These are phyloP conservation scores for Saccharomycopsis hybrid DNA, from an alignment of 1,139 yeast genomes.

Conservation along the genomic window DNA sequence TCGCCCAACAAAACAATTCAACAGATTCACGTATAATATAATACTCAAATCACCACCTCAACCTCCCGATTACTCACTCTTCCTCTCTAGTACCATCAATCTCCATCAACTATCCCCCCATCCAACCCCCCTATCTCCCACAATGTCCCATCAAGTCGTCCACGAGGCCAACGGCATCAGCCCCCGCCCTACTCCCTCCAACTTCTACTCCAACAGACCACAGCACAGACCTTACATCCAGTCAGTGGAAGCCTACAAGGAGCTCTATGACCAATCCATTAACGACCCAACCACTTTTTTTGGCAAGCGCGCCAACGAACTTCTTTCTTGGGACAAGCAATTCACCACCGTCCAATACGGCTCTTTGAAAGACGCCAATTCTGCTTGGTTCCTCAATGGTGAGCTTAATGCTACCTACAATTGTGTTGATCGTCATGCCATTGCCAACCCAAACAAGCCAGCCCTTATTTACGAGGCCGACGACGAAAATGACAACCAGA, in stretches of 20 bases:
- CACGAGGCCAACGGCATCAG: slow-evolving; percentile 74
- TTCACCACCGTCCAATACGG: slow-evolving; percentile 72
- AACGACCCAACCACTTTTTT: slow-evolving; percentile 78
- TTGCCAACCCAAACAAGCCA: slow-evolving; percentile 74
- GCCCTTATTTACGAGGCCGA: slow-evolving; percentile 96
- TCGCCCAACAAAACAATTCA: too few relatives aligned
- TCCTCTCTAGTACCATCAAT: too few relatives aligned
- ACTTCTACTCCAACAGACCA: slow-evolving; percentile 71
- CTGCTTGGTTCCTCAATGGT: slow-evolving; percentile 92
- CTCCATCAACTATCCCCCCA: too few relatives aligned
- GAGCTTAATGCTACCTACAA: slow-evolving; percentile 89
- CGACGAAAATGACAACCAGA: slow-evolving; percentile 68
- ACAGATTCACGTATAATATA: too few relatives aligned
- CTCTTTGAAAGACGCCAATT: slow-evolving; percentile 69
- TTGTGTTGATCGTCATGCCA: slow-evolving; percentile 96
- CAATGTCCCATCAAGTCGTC: slow-evolving; percentile 40
- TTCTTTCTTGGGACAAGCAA: slow-evolving; percentile 79
- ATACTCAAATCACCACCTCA: too few relatives aligned
- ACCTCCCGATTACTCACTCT: too few relatives aligned
- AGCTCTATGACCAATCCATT: slow-evolving; percentile 72
- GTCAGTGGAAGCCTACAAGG: slow-evolving; percentile 61
- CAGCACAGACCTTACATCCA: slow-evolving; percentile 27
- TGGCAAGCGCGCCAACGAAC: slow-evolving; percentile 73
- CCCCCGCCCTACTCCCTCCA: slow-evolving; percentile 64
- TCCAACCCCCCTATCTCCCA: not conserved